Conservation (phyloP, 352 stramenopile species). For the Phytophthora pisi region DNA sequence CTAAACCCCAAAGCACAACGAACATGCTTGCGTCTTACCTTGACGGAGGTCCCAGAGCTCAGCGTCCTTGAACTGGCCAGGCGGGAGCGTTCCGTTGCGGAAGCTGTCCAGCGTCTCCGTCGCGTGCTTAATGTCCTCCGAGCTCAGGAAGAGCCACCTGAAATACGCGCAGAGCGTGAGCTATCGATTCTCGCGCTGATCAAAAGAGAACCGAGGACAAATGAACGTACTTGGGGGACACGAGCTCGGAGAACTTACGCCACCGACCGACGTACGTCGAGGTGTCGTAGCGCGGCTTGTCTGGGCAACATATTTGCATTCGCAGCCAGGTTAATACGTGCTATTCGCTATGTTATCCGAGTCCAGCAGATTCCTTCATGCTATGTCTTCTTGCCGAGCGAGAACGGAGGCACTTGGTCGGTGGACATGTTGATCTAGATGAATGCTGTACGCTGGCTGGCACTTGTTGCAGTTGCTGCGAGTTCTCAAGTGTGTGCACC, state of each 20-base stretch:
- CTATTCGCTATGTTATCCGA: neutral
- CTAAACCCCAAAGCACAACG: neutral
- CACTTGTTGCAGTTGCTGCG: constrained; percentile 25
- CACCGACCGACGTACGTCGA: constrained; percentile 87
- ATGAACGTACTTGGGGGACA: constrained; percentile 65
- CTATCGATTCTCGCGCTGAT: neutral
- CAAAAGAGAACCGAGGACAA: neutral
- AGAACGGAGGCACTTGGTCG: constrained; percentile 43
- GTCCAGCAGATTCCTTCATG: neutral
- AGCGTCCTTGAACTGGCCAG: constrained; percentile 53
- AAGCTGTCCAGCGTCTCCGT: constrained; percentile 61
- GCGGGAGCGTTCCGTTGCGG: constrained; percentile 53
- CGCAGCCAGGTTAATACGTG: neutral
- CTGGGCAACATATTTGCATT: constrained; percentile 22
- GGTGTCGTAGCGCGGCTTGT: constrained; percentile 83
- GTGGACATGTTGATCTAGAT: constrained; percentile 20
- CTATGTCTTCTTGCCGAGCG: constrained; percentile 28
- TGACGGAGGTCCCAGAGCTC: constrained; percentile 83
- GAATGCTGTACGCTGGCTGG: neutral
- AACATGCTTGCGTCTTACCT: constrained; percentile 24
- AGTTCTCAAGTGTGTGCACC: constrained; percentile 23
- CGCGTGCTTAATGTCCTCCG: constrained; percentile 66
- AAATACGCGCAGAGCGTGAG: constrained; percentile 10
- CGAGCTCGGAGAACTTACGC: constrained; percentile 85
- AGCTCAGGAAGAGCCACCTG: constrained; percentile 73